Conservation (phyloP, 1,139 yeast species). For the Kurtzmaniella quercitrusa region DNA sequence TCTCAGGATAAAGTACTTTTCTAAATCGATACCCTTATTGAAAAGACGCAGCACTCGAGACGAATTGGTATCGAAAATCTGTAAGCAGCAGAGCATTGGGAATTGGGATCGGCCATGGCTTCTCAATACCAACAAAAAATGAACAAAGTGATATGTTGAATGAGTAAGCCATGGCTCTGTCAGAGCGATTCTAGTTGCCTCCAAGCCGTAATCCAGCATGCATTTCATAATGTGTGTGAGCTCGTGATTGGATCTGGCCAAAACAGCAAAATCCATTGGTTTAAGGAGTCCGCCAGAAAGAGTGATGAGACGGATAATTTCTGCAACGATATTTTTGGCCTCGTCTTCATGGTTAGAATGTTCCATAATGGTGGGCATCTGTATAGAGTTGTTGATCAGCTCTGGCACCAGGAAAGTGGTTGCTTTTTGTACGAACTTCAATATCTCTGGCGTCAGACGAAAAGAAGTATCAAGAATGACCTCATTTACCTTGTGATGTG, state of each 20-base stretch:
- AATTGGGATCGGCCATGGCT: constrained; percentile 25
- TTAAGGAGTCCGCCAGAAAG: constrained; percentile 43
- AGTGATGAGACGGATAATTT: constrained; percentile 39
- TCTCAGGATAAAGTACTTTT: constrained; percentile 12
- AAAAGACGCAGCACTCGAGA: not conserved
- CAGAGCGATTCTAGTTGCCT: constrained; percentile 40
- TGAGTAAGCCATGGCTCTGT: constrained; percentile 53
- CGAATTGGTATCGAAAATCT: constrained; percentile 19
- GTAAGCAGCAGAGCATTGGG: constrained; percentile 25
- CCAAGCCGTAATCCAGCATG: constrained; percentile 37
- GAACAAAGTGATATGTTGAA: constrained; percentile 45
- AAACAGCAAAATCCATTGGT: constrained; percentile 51
- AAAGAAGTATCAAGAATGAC: constrained; percentile 47
- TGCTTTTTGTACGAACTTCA: constrained; percentile 32
- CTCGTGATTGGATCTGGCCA: constrained; percentile 53
- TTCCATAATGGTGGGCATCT: constrained; percentile 28
- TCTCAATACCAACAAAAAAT: constrained; percentile 41
- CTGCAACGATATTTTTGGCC: constrained; percentile 37
- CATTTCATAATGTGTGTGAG: constrained; percentile 38
- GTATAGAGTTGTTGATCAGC: constrained; percentile 15
- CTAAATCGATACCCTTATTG: constrained; percentile 9
- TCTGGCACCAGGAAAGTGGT: not conserved
- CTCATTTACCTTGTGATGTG: constrained; percentile 19
- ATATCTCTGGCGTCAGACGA: constrained; percentile 55
- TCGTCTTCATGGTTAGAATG: constrained; percentile 30